These are phyloP conservation scores for Claviceps sp. DNA, from an alignment of 2,329 filamentous ascomycete species.

Conservation along the genomic window DNA sequence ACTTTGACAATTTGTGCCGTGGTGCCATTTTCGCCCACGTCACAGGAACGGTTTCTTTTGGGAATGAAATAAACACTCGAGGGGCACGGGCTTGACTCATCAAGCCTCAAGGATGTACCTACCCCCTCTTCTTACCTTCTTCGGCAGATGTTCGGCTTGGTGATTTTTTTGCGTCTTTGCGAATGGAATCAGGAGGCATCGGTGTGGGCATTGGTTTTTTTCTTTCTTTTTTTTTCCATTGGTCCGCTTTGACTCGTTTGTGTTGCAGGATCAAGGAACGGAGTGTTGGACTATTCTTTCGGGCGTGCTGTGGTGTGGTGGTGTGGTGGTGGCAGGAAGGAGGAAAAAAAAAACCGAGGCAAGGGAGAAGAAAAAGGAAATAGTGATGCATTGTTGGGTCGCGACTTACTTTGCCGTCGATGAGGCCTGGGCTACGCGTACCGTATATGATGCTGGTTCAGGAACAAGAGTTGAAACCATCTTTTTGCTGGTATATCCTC, in stretches of 20 bases:
- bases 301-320: slow-evolving; percentile 20
- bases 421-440: too few species aligned
- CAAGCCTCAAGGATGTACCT: slow-evolving; percentile 14
- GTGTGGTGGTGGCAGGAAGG: slow-evolving; percentile 22
- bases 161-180: slow-evolving; percentile 17
- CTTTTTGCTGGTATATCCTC: too few species aligned
- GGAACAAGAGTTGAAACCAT: too few species aligned
- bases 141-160: slow-evolving; percentile 25
- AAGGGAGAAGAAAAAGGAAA: slow-evolving; percentile 6
- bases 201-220: slow-evolving; percentile 22
- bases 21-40: slow-evolving; percentile 9
- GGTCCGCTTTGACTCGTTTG: neutral
- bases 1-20: slow-evolving; percentile 11
- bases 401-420: too few species aligned
- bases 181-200: slow-evolving; percentile 20
- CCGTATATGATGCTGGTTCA: too few species aligned
- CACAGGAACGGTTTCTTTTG: slow-evolving; percentile 23
- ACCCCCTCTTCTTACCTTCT: slow-evolving; percentile 9
- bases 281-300: slow-evolving; percentile 26
- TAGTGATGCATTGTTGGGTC: neutral
- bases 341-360: slow-evolving; percentile 25
- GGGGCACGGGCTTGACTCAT: slow-evolving; percentile 30
- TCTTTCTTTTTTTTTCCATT: slow-evolving; percentile 10
- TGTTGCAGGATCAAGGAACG: slow-evolving; percentile 16
- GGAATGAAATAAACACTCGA: slow-evolving; percentile 29